Evolutionary conservation across 805 yeast genomes (phyloP).

Genomic region (Metschnikowia baotianmanensis): DNA sequence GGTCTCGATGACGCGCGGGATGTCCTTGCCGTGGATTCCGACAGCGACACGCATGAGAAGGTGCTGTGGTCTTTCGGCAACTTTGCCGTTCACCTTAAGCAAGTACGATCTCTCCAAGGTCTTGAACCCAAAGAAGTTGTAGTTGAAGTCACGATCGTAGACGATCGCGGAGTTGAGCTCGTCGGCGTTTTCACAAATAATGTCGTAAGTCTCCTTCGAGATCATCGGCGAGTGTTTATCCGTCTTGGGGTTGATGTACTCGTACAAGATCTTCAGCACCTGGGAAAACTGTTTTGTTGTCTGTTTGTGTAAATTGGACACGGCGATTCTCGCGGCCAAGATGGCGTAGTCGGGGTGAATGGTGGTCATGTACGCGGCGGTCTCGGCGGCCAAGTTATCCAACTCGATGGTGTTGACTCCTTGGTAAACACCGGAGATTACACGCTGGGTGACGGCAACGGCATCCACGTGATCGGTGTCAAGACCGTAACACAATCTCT

Average conservation of each 20-base stretch:
- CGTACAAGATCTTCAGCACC: conserved; percentile 69
- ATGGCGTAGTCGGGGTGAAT: conserved; percentile 97
- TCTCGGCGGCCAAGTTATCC: conserved; percentile 78
- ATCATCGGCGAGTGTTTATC: conserved; percentile 52
- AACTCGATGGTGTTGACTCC: conserved; percentile 92
- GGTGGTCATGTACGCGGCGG: conserved; percentile 97
- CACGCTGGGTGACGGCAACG: conserved; percentile 92
- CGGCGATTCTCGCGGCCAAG: conserved; percentile 93
- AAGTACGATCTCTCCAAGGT: conserved; percentile 59
- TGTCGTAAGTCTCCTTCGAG: conserved; percentile 39
- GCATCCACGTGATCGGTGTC: conserved; percentile 92
- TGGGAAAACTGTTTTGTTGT: conserved; percentile 83
- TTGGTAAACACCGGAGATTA: conserved; percentile 93
- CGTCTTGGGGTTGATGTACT: conserved; percentile 79
- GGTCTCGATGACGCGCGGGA: conserved; percentile 51
- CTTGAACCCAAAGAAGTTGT: conserved; percentile 60
- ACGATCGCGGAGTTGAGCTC: conserved; percentile 46
- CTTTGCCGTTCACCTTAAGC: conserved; percentile 52
- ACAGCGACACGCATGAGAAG: conserved; percentile 60
- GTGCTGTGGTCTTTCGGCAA: conserved; percentile 62
- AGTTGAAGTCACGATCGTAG: conserved; percentile 50
- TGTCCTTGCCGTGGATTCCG: conserved; percentile 58
- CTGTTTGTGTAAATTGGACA: conserved; percentile 91
- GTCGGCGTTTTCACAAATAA: conserved; percentile 37
- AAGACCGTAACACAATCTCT: conserved; percentile 91